Evolutionary conservation across 148 eudicot species (phyloP).

Genomic region (Talinum fruticosum): DNA sequence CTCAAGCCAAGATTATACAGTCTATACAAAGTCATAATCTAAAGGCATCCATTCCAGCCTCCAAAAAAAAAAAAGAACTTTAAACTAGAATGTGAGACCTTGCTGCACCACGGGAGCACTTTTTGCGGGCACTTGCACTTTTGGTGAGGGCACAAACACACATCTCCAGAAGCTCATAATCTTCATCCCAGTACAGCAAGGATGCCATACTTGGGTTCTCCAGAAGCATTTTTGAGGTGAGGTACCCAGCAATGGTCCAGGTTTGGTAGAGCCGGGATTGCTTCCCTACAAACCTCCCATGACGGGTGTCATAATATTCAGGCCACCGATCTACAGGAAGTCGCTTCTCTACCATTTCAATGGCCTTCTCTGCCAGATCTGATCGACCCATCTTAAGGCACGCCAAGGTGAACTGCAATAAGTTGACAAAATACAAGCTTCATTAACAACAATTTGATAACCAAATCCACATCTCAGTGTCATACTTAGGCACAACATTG

Average conservation of each 20-base stretch:
- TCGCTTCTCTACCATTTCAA: constrained; percentile 62
- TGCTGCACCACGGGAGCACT: constrained; percentile 81
- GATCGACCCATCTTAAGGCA: constrained; percentile 91
- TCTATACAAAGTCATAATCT: not conserved
- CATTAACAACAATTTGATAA: not conserved
- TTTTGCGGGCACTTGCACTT: constrained; percentile 52
- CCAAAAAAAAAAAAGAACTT: not conserved
- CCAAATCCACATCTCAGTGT: not conserved
- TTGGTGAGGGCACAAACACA: constrained; percentile 77
- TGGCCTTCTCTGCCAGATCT: constrained; percentile 73
- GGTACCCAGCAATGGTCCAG: constrained; percentile 86
- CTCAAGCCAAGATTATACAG: constrained; percentile 6
- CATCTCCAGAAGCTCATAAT: constrained; percentile 83
- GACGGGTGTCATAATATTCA: constrained; percentile 85
- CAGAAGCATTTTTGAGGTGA: constrained; percentile 76
- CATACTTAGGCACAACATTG: too few relatives aligned
- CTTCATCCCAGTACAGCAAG: constrained; percentile 79
- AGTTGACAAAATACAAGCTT: not conserved
- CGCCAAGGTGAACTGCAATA: constrained; percentile 78
- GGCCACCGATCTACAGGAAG: constrained; percentile 74
- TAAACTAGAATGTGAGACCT: constrained; percentile 63
- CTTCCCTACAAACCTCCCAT: constrained; percentile 78
- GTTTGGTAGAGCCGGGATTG: constrained; percentile 93
- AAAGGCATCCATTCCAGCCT: constrained; percentile 11
- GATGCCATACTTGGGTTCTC: constrained; percentile 77